Conservation (phyloP, 306 rosid species). For the Cucumis cinereus region DNA sequence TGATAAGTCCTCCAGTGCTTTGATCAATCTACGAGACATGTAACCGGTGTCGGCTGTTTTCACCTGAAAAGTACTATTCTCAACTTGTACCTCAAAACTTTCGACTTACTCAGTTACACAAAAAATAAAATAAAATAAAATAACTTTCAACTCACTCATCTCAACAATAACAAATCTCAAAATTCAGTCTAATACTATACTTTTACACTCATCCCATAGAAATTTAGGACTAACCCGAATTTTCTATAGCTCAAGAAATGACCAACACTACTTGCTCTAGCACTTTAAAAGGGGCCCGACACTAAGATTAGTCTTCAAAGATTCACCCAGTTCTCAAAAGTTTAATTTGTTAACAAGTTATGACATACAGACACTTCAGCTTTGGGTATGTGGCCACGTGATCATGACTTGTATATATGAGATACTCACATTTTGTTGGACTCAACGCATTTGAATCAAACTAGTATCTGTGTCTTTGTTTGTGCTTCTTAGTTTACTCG, state of each 20-base stretch:
- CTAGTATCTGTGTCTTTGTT: background rate
- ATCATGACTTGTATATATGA: background rate
- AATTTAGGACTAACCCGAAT: background rate
- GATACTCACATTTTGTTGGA: background rate
- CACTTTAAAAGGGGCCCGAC: background rate
- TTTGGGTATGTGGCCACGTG: background rate
- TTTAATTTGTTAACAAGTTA: background rate
- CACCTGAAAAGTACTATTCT: constrained; percentile 40
- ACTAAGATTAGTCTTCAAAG: background rate
- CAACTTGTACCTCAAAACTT: constrained; percentile 2
- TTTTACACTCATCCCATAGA: background rate
- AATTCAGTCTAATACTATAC: background rate
- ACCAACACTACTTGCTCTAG: background rate
- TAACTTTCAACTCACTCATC: background rate
- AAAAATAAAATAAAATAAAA: no score
- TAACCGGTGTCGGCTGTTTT: constrained; percentile 99
- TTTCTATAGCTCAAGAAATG: background rate
- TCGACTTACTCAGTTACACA: background rate
- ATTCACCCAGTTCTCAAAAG: background rate
- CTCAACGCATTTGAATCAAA: background rate
- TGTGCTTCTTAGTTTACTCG: background rate
- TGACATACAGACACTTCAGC: background rate
- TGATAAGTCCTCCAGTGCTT: constrained; percentile 73
- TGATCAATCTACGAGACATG: constrained; percentile 88
- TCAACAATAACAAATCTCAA: background rate